Percentiles rank a stretch among this genome's conserved stretches.
Conservation (phyloP, 176 grass and related monocot genomes). For the Musa acuminata region DNA sequence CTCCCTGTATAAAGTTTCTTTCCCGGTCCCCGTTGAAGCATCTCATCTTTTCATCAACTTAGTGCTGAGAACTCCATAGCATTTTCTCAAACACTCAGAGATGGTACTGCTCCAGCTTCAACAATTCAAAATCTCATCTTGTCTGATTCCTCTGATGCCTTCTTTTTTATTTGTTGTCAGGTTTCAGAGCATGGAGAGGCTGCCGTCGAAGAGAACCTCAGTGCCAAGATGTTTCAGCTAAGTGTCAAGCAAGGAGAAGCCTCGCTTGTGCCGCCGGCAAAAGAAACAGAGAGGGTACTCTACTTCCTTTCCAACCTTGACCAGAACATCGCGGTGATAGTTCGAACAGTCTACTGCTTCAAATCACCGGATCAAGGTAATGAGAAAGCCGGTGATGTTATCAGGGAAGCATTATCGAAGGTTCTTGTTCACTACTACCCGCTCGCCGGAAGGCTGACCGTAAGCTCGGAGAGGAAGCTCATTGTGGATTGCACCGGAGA, state of each 20-base stretch:
- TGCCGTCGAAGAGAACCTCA: too few species aligned
- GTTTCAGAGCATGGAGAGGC: too few species aligned
- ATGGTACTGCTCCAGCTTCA: neutral
- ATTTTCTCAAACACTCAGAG: neutral
- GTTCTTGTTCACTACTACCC: constrained; percentile 86
- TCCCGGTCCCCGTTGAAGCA: too few species aligned
- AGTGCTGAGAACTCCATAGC: too few species aligned
- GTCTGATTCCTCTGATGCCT: too few species aligned
- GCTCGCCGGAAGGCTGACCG: constrained; percentile 55
- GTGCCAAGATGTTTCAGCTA: constrained; percentile 13
- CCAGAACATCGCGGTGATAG: constrained; percentile 89
- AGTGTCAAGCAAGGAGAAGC: constrained; percentile 42
- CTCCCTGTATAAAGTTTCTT: too few species aligned
- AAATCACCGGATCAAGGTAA: constrained; percentile 19
- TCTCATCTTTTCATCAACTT: too few species aligned
- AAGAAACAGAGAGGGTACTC: constrained; percentile 40
- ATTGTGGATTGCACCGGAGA: constrained; percentile 61
- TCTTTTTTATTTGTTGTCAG: too few species aligned
- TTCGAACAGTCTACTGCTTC: constrained; percentile 91
- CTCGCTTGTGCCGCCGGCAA: constrained; percentile 44
- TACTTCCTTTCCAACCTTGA: constrained; percentile 98
- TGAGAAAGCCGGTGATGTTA: constrained; percentile 25
- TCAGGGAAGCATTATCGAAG: constrained; percentile 53
- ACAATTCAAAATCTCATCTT: neutral
- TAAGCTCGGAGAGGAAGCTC: constrained; percentile 81